phyloP scores from a whole-genome alignment of 2,329 filamentous ascomycete species.

The Fusarium paranaense region DNA sequence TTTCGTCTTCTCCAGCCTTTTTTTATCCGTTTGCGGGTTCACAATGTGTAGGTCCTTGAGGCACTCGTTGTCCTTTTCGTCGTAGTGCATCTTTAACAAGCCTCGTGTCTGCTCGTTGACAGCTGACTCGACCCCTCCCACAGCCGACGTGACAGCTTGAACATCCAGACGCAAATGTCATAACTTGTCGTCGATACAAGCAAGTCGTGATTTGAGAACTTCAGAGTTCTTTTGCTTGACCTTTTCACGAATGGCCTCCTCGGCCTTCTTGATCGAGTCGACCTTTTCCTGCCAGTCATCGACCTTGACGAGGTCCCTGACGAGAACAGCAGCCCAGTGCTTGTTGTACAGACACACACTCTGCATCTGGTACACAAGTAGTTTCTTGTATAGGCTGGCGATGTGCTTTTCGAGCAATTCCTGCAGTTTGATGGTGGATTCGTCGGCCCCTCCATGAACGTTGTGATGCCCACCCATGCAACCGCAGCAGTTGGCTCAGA shows the following conservation, averaged over 20 bases:
- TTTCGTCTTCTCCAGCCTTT: slow-evolving; percentile 35
- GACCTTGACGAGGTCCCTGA: background rate
- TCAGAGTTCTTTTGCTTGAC: background rate
- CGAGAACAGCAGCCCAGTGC: background rate
- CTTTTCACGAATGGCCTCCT: background rate
- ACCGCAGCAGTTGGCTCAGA: slow-evolving; percentile 1
- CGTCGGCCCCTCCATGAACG: background rate
- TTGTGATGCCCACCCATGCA: slow-evolving; percentile 1
- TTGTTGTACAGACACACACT: slow-evolving; percentile 4
- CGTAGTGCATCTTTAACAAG: background rate
- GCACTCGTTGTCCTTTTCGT: background rate
- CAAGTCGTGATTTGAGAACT: background rate
- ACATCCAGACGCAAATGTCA: background rate
- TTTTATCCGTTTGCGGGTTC: background rate
- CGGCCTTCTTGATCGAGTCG: slow-evolving; percentile 2
- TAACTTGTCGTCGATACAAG: background rate
- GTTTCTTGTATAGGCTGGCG: background rate
- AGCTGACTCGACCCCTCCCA: background rate
- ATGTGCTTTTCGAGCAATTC: background rate
- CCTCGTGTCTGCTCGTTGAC: background rate
- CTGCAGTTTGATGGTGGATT: background rate
- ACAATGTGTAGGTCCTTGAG: background rate
- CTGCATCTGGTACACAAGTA: background rate
- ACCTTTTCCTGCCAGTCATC: slow-evolving; percentile 9
- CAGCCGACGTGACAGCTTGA: background rate